Percentiles rank a stretch among this genome's conserved stretches.
These are phyloP conservation scores for Casuarina glauca DNA, from an alignment of 306 rosid genomes.

Conservation along the genomic window DNA sequence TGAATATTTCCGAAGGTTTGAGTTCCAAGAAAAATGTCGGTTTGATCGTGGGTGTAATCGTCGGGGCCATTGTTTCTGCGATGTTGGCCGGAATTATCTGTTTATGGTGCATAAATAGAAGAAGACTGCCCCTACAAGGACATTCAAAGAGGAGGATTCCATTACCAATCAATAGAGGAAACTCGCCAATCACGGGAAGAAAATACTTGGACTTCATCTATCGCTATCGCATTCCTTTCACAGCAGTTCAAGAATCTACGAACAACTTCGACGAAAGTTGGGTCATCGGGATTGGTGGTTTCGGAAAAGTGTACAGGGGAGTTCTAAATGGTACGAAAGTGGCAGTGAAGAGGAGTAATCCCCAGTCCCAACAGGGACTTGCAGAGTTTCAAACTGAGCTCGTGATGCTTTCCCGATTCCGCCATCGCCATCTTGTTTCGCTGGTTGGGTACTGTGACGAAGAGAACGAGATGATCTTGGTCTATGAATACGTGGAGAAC, in stretches of 20 bases:
- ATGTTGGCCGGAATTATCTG: too few species aligned
- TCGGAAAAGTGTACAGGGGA: constrained; percentile 88
- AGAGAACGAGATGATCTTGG: constrained; percentile 81
- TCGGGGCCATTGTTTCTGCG: too few species aligned
- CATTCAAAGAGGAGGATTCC: constrained; percentile 49
- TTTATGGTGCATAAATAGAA: too few species aligned
- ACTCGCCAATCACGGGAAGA: constrained; percentile 80
- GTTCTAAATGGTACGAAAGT: constrained; percentile 73
- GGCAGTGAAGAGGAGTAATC: constrained; percentile 92
- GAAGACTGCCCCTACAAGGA: too few species aligned
- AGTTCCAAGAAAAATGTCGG: too few species aligned
- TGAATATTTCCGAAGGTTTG: too few species aligned
- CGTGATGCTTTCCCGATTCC: constrained; percentile 88
- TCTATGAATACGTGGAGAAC: constrained; percentile 89
- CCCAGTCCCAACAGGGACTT: constrained; percentile 81
- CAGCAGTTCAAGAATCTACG: constrained; percentile 74
- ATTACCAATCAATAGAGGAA: constrained; percentile 55
- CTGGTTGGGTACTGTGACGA: constrained; percentile 91
- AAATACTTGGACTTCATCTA: constrained; percentile 67
- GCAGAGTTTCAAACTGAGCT: constrained; percentile 87
- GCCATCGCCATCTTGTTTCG: constrained; percentile 91
- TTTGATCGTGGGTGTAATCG: too few species aligned
- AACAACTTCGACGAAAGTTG: constrained; percentile 74
- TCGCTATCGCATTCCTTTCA: constrained; percentile 63
- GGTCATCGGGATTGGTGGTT: constrained; percentile 91